These are phyloP conservation scores for Metarhizium guizhouense DNA, from an alignment of 2,329 filamentous ascomycete species.

Conservation along the genomic window DNA sequence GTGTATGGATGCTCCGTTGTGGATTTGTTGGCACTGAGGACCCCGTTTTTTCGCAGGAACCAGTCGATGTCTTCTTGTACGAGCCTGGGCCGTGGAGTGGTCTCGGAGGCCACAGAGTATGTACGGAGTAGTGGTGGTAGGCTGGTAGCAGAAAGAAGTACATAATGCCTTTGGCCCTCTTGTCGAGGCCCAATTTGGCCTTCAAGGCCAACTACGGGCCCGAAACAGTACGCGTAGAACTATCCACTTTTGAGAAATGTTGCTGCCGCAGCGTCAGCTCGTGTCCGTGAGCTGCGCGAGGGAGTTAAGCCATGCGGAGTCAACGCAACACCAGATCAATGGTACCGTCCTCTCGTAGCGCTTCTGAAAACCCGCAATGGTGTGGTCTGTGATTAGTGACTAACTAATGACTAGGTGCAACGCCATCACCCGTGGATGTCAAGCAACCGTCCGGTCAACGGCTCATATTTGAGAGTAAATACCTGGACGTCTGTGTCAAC, in stretches of 20 bases:
- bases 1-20: not conserved
- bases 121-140: too few species aligned
- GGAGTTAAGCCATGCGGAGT: not conserved
- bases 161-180: too few species aligned
- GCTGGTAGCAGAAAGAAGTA: too few species aligned
- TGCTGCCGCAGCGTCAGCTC: not conserved
- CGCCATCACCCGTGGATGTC: too few species aligned
- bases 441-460: not conserved
- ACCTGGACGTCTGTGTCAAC: too few species aligned
- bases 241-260: not conserved
- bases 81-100: not conserved
- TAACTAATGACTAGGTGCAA: too few species aligned
- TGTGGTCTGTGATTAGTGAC: not conserved
- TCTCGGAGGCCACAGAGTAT: not conserved
- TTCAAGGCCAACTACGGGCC: too few species aligned
- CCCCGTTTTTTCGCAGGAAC: not conserved
- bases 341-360: too few species aligned
- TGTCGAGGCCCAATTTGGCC: not conserved
- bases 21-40: not conserved
- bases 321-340: too few species aligned
- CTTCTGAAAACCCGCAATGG: too few species aligned
- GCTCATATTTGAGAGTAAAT: not conserved
- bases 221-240: not conserved
- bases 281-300: not conserved
- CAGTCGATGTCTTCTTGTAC: not conserved